Conservation (phyloP, 257 asterid genomes). For the Solanum piurae region DNA sequence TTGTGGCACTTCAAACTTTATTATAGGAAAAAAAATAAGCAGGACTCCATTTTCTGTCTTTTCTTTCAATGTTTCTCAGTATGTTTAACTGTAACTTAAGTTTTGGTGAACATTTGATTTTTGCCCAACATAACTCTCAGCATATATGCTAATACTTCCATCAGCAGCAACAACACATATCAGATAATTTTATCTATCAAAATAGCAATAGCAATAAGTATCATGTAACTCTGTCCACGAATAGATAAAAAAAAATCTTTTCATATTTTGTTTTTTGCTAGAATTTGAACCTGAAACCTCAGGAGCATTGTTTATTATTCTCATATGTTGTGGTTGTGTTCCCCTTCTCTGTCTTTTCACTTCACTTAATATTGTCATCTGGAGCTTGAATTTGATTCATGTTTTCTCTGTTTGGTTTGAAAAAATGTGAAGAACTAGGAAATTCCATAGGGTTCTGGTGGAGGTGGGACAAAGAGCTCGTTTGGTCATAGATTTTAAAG, state of each 20-base stretch:
- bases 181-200: fast-evolving
- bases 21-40: neutral
- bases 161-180: neutral
- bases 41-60: neutral
- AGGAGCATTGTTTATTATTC: too few species aligned
- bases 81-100: neutral
- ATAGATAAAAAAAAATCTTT: too few species aligned
- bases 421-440: neutral
- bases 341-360: neutral
- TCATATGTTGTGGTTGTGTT: neutral
- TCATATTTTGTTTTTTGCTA: too few species aligned
- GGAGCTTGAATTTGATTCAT: neutral
- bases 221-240: too few species aligned
- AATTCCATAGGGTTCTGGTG: neutral
- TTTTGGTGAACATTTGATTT: neutral
- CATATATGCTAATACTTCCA: neutral
- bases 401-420: neutral
- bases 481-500: neutral
- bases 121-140: neutral
- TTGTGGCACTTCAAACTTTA: neutral
- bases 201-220: too few species aligned
- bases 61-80: neutral
- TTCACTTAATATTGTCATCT: neutral
- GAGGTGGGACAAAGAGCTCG: neutral
- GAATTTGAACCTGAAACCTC: too few species aligned